Conservation (phyloP, 2,329 filamentous ascomycete genomes). For the Grosmannia penicillata region DNA sequence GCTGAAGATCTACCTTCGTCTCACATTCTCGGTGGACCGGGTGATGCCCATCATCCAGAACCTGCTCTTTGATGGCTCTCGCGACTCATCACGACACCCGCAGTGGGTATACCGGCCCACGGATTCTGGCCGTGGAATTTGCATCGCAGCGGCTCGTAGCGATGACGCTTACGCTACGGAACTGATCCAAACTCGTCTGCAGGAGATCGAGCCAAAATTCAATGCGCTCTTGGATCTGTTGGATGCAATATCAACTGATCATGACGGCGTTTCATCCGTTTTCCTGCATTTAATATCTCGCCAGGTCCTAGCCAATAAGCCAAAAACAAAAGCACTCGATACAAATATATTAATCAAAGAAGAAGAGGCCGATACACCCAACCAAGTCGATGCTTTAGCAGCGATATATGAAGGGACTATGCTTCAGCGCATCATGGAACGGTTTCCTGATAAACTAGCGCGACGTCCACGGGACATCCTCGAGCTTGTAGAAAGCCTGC, state of each 20-base stretch:
- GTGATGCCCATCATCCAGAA: slow-evolving; percentile 35
- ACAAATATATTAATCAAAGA: slow-evolving; percentile 14
- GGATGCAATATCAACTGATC: slow-evolving; percentile 30
- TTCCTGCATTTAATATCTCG: slow-evolving; percentile 44
- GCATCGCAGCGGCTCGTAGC: slow-evolving; percentile 26
- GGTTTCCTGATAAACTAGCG: slow-evolving; percentile 47
- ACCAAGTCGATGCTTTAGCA: slow-evolving; percentile 24
- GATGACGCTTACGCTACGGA: slow-evolving; percentile 4
- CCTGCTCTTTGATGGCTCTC: slow-evolving; percentile 38
- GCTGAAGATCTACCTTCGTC: slow-evolving; percentile 40
- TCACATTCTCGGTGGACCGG: slow-evolving; percentile 36
- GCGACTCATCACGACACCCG: slow-evolving; percentile 12
- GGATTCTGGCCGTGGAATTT: slow-evolving; percentile 30
- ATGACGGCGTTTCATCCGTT: slow-evolving; percentile 41
- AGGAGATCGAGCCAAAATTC: slow-evolving; percentile 32
- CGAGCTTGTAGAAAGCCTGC: slow-evolving; percentile 45
- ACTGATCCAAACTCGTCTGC: slow-evolving; percentile 15
- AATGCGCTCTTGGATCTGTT: slow-evolving; percentile 34
- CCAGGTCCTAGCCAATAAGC: slow-evolving; percentile 31
- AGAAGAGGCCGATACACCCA: slow-evolving; percentile 14
- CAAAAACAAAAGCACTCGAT: slow-evolving; percentile 10
- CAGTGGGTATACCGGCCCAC: slow-evolving; percentile 39
- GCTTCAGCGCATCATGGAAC: slow-evolving; percentile 50
- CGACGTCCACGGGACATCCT: slow-evolving; percentile 50
- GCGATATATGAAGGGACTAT: slow-evolving; percentile 44